Percentiles rank a stretch among this genome's conserved stretches.
Conservation (phyloP, 148 eudicot genomes). For the Fagopyrum tataricum region DNA sequence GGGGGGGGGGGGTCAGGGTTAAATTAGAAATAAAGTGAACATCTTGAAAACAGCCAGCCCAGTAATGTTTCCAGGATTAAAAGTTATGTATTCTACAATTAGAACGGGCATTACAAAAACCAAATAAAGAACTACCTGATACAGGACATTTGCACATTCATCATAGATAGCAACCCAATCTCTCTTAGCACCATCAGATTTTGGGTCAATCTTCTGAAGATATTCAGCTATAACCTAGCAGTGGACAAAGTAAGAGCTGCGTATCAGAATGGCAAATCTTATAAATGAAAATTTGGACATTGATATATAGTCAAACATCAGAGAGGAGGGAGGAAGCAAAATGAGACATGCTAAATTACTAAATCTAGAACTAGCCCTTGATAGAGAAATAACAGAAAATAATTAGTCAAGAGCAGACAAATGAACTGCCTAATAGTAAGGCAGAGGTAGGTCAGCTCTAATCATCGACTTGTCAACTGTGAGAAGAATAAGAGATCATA, state of each 20-base stretch:
- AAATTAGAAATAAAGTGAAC: neutral
- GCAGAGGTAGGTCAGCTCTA: constrained; percentile 5
- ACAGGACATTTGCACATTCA: constrained; percentile 92
- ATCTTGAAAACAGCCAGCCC: neutral
- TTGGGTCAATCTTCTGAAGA: constrained; percentile 95
- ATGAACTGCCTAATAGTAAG: constrained; percentile 1
- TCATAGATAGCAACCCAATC: constrained; percentile 99
- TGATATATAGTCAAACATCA: neutral
- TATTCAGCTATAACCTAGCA: constrained; percentile 91
- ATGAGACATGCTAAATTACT: constrained; percentile 1
- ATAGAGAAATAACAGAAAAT: neutral
- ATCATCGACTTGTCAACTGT: neutral
- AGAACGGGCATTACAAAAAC: neutral
- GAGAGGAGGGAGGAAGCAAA: neutral
- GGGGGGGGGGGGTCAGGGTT: neutral
- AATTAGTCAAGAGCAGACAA: neutral
- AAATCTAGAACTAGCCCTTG: neutral
- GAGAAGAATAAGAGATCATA: neutral
- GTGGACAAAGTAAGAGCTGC: constrained; percentile 7
- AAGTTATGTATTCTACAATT: neutral
- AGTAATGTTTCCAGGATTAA: neutral
- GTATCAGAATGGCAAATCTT: constrained; percentile 3
- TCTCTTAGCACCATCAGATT: constrained; percentile 99
- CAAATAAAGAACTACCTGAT: constrained; percentile 46
- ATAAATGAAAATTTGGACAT: neutral